Conservation (phyloP, 1,139 yeast species). For the Candida sp. region DNA sequence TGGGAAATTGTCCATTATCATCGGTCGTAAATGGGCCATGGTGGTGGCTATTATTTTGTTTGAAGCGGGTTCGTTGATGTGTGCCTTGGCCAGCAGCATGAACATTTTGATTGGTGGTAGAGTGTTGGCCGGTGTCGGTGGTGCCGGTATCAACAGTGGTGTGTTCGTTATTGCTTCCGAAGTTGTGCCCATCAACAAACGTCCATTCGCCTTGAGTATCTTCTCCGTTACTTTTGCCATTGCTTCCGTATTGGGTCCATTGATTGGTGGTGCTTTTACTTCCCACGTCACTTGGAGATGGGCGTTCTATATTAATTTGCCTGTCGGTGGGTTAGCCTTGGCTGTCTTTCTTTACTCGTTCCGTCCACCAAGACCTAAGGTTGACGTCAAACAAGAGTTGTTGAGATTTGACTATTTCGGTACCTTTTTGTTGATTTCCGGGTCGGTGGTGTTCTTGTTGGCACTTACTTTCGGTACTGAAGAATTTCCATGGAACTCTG, state of each 20-base stretch:
- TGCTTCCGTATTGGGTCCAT: conserved; percentile 61
- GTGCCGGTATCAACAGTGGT: conserved; percentile 33
- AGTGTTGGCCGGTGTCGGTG: conserved; percentile 39
- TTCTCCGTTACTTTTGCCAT: conserved; percentile 43
- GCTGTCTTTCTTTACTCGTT: conserved; percentile 28
- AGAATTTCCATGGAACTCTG: conserved; percentile 53
- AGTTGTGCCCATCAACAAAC: conserved; percentile 29
- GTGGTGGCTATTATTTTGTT: conserved; percentile 36
- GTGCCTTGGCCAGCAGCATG: conserved; percentile 40
- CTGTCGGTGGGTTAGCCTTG: conserved; percentile 39
- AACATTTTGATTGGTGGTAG: conserved; percentile 42
- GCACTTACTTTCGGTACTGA: conserved; percentile 49
- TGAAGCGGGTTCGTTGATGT: conserved; percentile 42
- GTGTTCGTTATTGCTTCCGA: conserved; percentile 32
- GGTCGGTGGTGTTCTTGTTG: conserved; percentile 46
- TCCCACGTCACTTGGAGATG: conserved; percentile 66
- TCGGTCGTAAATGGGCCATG: conserved; percentile 48
- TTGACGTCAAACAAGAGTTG: conserved; percentile 30
- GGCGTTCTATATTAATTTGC: conserved; percentile 67
- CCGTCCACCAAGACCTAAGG: conserved; percentile 34
- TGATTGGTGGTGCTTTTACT: conserved; percentile 57
- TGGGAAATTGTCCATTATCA: conserved; percentile 48
- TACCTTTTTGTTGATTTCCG: conserved; percentile 46
- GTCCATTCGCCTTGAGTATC: conserved; percentile 38
- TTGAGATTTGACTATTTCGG: conserved; percentile 55